Evolutionary conservation across 148 eudicot species (phyloP).

Genomic region (Arbutus unedo): DNA sequence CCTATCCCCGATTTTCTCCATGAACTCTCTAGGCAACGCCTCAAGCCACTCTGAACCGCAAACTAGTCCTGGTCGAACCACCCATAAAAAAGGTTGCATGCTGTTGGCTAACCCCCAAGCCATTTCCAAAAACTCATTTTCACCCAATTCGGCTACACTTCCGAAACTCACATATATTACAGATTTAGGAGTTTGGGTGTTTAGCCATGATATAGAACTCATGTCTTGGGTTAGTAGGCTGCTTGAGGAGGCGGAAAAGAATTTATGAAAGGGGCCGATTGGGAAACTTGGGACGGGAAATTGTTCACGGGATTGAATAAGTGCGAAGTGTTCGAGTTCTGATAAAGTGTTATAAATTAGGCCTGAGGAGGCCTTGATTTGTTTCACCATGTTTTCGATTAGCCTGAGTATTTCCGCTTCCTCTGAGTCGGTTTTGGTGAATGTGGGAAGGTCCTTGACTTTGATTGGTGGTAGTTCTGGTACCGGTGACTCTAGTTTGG

Average conservation of each 20-base stretch:
- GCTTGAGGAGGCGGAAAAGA: slow-evolving; percentile 26
- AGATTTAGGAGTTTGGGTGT: slow-evolving; percentile 40
- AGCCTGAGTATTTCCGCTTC: not conserved
- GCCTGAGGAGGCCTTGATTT: slow-evolving; percentile 37
- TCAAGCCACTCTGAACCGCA: slow-evolving; percentile 28
- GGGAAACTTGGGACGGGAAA: slow-evolving; percentile 27
- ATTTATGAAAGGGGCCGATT: slow-evolving; percentile 45
- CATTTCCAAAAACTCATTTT: slow-evolving; percentile 36
- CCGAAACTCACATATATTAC: slow-evolving; percentile 66
- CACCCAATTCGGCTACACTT: slow-evolving; percentile 32
- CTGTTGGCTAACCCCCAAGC: slow-evolving; percentile 50
- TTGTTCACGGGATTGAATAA: too few species aligned
- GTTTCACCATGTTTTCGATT: slow-evolving; percentile 17
- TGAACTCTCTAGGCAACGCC: not conserved
- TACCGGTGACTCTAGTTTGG: slow-evolving; percentile 21
- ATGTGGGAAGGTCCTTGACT: slow-evolving; percentile 40
- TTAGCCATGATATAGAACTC: slow-evolving; percentile 48
- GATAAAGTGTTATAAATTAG: slow-evolving; percentile 42
- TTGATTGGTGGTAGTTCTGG: slow-evolving; percentile 36
- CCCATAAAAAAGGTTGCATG: slow-evolving; percentile 64
- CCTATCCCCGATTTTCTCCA: too few species aligned
- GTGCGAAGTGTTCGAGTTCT: too few species aligned
- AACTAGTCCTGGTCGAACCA: slow-evolving; percentile 38
- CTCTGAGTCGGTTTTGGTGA: slow-evolving; percentile 1
- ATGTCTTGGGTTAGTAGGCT: slow-evolving; percentile 30